Conservation (phyloP, 805 yeast species). For the Saccharomycopsis selenospora region DNA sequence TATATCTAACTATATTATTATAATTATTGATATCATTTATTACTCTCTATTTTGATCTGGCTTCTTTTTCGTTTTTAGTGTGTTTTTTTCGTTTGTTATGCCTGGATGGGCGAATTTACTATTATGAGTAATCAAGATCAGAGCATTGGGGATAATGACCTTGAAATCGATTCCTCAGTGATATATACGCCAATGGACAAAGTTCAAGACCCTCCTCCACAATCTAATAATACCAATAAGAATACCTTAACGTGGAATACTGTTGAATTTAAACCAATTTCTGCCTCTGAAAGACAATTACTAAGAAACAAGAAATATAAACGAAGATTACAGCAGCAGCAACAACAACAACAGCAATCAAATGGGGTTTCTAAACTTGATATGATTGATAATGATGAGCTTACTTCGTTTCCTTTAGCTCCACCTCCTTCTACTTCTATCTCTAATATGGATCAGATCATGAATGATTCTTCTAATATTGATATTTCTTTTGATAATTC, state of each 20-base stretch:
- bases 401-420: slow-evolving; percentile 34
- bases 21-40: too few relatives aligned
- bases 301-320: slow-evolving; percentile 9
- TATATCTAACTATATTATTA: too few relatives aligned
- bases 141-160: slow-evolving; percentile 2
- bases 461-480: slow-evolving; percentile 18
- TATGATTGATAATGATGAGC: slow-evolving; percentile 30
- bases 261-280: slow-evolving; percentile 11
- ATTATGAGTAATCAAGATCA: too few relatives aligned
- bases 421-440: slow-evolving; percentile 26
- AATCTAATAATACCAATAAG: neutral
- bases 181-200: neutral
- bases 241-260: neutral
- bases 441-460: slow-evolving; percentile 20
- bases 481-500: slow-evolving; percentile 13
- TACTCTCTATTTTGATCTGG: too few relatives aligned
- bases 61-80: too few relatives aligned
- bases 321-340: neutral
- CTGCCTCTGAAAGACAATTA: slow-evolving; percentile 6
- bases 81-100: too few relatives aligned
- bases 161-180: neutral
- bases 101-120: too few relatives aligned
- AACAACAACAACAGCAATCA: slow-evolving; percentile 2
- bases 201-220: neutral
- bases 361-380: slow-evolving; percentile 31